Evolutionary conservation across 2,329 filamentous ascomycete species (phyloP).

Genomic region (Ceratocystis destructans): DNA sequence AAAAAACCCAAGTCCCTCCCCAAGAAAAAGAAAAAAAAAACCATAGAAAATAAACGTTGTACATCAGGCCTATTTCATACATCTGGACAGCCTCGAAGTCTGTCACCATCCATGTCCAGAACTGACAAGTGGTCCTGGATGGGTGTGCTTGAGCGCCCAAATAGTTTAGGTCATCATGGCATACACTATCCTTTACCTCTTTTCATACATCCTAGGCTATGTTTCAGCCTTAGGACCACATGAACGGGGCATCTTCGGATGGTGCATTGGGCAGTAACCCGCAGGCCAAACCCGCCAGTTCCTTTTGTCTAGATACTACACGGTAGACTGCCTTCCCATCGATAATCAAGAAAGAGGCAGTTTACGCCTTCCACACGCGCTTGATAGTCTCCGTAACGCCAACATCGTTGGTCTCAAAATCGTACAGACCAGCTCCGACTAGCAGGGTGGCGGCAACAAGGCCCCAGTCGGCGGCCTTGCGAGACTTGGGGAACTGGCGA

Average conservation of each 20-base stretch:
- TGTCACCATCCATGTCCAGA: not conserved
- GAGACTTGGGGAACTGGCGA: conserved; percentile 52
- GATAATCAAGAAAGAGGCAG: not conserved
- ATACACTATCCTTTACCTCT: not conserved
- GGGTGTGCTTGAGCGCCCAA: not conserved
- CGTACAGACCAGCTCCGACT: conserved; percentile 81
- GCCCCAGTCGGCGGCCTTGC: conserved; percentile 58
- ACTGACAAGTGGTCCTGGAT: not conserved
- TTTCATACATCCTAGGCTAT: not conserved
- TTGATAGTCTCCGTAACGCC: conserved; percentile 81
- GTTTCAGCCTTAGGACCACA: not conserved
- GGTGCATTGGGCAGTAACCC: not conserved
- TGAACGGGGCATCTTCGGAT: not conserved
- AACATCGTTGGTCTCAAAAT: conserved; percentile 98
- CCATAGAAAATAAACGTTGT: not conserved
- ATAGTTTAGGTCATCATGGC: not conserved
- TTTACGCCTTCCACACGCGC: conserved; percentile 73
- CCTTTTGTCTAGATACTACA: not conserved
- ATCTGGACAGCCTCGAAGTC: not conserved
- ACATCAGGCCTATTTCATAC: not conserved
- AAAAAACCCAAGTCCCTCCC: not conserved
- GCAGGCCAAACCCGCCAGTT: not conserved
- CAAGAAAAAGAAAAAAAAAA: conserved; percentile 2
- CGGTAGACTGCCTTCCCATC: not conserved
- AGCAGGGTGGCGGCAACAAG: conserved; percentile 67